Evolutionary conservation across 495 filamentous ascomycete genomes (phyloP).

Genomic region (Neurospora sp.): DNA sequence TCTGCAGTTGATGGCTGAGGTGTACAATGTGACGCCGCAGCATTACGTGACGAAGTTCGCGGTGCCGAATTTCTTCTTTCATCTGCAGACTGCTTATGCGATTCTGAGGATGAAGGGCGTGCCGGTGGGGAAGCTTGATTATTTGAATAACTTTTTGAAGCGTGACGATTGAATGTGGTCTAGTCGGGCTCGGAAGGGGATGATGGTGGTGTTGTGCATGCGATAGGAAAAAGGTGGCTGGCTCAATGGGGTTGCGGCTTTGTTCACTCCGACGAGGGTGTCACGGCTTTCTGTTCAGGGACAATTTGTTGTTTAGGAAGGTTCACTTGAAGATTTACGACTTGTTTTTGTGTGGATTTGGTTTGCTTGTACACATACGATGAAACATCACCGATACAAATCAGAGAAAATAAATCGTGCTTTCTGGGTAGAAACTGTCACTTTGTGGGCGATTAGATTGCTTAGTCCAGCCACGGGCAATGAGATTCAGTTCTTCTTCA

Average conservation of each 20-base stretch:
- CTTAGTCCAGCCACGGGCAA: neutral
- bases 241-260: neutral
- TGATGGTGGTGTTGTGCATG: neutral
- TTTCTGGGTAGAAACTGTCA: neutral
- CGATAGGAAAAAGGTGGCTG: too few species aligned
- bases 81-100: constrained; percentile 43
- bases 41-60: constrained; percentile 29
- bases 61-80: constrained; percentile 33
- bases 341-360: neutral
- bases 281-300: neutral
- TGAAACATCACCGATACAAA: neutral
- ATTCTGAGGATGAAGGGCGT: constrained; percentile 49
- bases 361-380: neutral
- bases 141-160: constrained; percentile 21
- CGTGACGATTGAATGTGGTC: neutral
- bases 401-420: neutral
- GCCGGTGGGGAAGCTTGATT: constrained; percentile 46
- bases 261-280: neutral
- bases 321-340: neutral
- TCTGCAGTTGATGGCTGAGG: constrained; percentile 14
- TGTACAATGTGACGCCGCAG: constrained; percentile 8
- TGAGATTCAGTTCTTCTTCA: neutral
- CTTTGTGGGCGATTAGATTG: neutral
- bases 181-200: neutral
- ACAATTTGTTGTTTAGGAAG: neutral